Evolutionary conservation across 2,329 filamentous ascomycete species (phyloP), one percentile per base, ranked within the genome.

Genomic region (Trichoderma sp.): DNA sequence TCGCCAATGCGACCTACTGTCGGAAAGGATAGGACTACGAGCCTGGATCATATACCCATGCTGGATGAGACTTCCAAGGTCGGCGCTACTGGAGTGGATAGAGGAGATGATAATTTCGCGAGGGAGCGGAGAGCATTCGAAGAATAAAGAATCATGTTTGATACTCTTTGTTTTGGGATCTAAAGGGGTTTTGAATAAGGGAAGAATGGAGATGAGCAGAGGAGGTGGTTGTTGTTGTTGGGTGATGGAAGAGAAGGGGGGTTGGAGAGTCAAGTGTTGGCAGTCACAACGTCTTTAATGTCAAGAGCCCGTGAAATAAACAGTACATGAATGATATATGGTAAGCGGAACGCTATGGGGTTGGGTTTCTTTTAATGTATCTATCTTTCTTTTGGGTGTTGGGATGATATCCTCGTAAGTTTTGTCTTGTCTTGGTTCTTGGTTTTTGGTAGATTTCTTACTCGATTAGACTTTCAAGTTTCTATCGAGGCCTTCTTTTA

Each of bases 41-140:
- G 76, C 58, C 76, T 90, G 2, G 87, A 89, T 70, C 80, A 82
- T 21, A 89, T 90, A 58, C 87, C 88, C 2, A 76, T 89, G 35
- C 78, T 91, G 19, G 85, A 86, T 19, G 84, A 87, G 65, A 75
- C 76, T 53, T 74, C 73, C 13, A 73, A 72, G 7, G 74, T 75
- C 3, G 75, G 72, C 16, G 77, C 81, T 6, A 84, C 82, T 1
- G 81, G 83, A 2, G 73, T 84, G 43, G 85, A 87, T 65, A 78
- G 77, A 0, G 78, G 80, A 1, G 80, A 80, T n/a, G 83, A 79
- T 70, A 82, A 85, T 71, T 77, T 81, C 6, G 80, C 83, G 3
- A 81, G 83, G 40, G 84, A 85, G 74, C 81, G 87, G 70, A 87
- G 80, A 73, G 68, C 75, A 31, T 76, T 74, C 8, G 53, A 68